Evolutionary conservation across 768 basidiomycete genomes (phyloP).

Genomic region (Tephrocybe sp.): DNA sequence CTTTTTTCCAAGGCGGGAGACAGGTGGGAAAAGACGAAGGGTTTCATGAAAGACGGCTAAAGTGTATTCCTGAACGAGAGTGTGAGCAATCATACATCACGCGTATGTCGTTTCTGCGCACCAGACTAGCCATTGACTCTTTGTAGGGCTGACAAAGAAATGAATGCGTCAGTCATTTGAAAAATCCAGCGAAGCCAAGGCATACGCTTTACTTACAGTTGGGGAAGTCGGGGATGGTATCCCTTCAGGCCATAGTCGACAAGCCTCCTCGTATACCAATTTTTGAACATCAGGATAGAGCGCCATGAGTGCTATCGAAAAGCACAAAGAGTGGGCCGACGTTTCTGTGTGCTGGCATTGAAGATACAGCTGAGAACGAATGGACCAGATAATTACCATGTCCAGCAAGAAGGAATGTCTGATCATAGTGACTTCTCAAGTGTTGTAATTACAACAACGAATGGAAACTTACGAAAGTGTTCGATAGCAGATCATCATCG

Average conservation of each 20-base stretch:
- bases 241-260: slow-evolving; percentile 37
- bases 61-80: slow-evolving; percentile 36
- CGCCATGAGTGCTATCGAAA: slow-evolving; percentile 43
- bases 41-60: slow-evolving; percentile 43
- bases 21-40: slow-evolving; percentile 40
- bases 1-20: slow-evolving; percentile 32
- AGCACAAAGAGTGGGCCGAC: slow-evolving; percentile 41
- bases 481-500: slow-evolving; percentile 45
- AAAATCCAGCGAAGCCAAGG: background rate
- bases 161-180: background rate
- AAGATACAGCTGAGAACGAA: background rate
- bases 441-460: too few species aligned
- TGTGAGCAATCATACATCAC: background rate
- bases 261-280: slow-evolving; percentile 40
- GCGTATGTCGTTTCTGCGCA: slow-evolving; percentile 13
- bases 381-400: slow-evolving; percentile 32
- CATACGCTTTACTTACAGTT: slow-evolving; percentile 26
- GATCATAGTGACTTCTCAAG: too few species aligned
- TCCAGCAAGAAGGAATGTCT: slow-evolving; percentile 50
- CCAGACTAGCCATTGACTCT: slow-evolving; percentile 35
- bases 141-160: slow-evolving; percentile 33
- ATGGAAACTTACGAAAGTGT: slow-evolving; percentile 49
- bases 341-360: slow-evolving; percentile 39
- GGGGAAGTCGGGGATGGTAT: slow-evolving; percentile 20
- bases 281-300: slow-evolving; percentile 48